A percentile compares a stretch with the other conserved stretches of the same genome.
Evolutionary conservation across 108 stramenopile genomes (phyloP).

Genomic region (Nitzschia palea): DNA sequence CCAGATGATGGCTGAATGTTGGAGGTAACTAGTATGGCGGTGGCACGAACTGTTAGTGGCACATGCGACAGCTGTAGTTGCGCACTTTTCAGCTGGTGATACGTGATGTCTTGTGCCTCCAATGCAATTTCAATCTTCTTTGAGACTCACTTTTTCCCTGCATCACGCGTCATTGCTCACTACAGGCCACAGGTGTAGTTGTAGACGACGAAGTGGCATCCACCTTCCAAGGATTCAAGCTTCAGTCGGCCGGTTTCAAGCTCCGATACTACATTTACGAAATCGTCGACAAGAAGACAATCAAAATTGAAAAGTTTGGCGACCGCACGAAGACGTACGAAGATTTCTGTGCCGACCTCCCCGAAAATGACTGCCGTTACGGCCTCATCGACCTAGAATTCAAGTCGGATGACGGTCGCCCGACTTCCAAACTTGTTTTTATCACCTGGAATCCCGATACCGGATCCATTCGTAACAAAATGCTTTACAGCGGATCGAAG

Average conservation of each 20-base stretch:
- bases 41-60: too few relatives aligned
- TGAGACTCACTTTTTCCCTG: neutral
- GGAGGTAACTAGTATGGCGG: too few relatives aligned
- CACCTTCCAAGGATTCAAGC: constrained; percentile 83
- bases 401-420: constrained; percentile 83
- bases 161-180: neutral
- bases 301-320: constrained; percentile 71
- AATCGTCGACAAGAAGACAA: constrained; percentile 84
- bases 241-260: constrained; percentile 69
- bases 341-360: constrained; percentile 77
- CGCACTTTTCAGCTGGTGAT: too few relatives aligned
- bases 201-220: constrained; percentile 68
- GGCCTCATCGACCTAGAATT: constrained; percentile 92
- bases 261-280: constrained; percentile 81
- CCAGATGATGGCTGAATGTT: too few relatives aligned
- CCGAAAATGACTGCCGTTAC: constrained; percentile 92
- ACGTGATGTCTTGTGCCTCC: too few relatives aligned
- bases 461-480: constrained; percentile 84
- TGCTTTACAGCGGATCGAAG: constrained; percentile 94
- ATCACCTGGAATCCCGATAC: constrained; percentile 95
- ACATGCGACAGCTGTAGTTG: too few relatives aligned
- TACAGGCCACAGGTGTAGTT: constrained; percentile 83
- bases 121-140: neutral
- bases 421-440: constrained; percentile 91
- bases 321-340: constrained; percentile 66